Base-by-base conservation (phyloP, 495 filamentous ascomycete species). In the Parathielavia appendiculata region DNA sequence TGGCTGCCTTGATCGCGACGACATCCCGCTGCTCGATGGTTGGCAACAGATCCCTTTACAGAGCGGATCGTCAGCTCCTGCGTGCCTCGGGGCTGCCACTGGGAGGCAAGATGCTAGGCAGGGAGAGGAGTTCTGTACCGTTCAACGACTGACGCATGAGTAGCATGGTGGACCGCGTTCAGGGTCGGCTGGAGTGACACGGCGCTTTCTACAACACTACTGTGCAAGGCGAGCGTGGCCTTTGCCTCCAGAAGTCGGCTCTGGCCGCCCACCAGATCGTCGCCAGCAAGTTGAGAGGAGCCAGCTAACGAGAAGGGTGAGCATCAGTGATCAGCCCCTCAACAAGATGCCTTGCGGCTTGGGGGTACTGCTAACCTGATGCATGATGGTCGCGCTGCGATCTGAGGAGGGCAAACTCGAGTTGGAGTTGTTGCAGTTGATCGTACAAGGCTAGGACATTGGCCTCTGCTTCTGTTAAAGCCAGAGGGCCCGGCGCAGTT, bases 81-180 rank as follows among this genome's bases (percentile, higher is more conserved):
- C 10, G 7, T 4, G 5, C 5, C 1, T 48, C 39, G 22, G 17
- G 20, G 3, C 14, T 36, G 22, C 59, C 64, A 34, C 17, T 52
- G 38, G 52, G 41, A 53, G 52, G 12, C 12, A 22, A 17, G 17
- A 20, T 13, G 40, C 3, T 11, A 39, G 36, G 36, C 36, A 11
- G 17, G 1, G 5, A 22, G 51, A 23, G 34, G 43, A n/a, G 49
- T 30, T 54, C 47, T 61, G 30, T 80, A 90, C 88, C 85, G 79
- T 71, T 92, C 88, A 59, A 83, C 73, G 45, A 79, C 79, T 4
- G 81, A 83, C n/a, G 81, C 76, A 46, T 82, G 79, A 4, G 79
- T 83, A 47, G 84, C 86, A 49, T 83, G 73, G 67, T 92, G 88
- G 51, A 91, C 81, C 1, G 89, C 86, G 65, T 88, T 90, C 51